Conservation (phyloP, 2,329 filamentous ascomycete species). For the Epichloe brachyelytri region DNA sequence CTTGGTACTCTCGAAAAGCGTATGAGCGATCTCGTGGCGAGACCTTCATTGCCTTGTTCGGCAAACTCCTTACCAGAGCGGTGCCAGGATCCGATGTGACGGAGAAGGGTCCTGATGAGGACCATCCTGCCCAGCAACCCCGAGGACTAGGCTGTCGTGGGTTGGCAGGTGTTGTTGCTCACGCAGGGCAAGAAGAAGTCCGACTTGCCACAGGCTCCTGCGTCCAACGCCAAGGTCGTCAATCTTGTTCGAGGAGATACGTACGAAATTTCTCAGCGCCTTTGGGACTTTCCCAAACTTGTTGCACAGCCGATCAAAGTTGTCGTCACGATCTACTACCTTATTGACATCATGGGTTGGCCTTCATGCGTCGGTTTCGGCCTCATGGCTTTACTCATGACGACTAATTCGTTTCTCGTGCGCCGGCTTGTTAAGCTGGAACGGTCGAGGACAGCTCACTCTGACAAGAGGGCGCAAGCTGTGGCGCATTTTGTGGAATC, state of each 20-base stretch:
- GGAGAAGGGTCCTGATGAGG: slow-evolving; percentile 19
- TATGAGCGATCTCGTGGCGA: slow-evolving; percentile 80
- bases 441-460: slow-evolving; percentile 55
- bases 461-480: slow-evolving; percentile 66
- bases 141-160: slow-evolving; percentile 8
- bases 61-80: slow-evolving; percentile 25
- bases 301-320: slow-evolving; percentile 65
- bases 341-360: slow-evolving; percentile 66
- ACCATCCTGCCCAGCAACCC: slow-evolving; percentile 1
- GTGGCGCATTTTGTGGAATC: slow-evolving; percentile 80
- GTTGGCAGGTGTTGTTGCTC: slow-evolving; percentile 10
- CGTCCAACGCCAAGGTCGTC: slow-evolving; percentile 81
- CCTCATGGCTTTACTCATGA: slow-evolving; percentile 55
- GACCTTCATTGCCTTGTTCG: slow-evolving; percentile 25
- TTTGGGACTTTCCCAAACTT: slow-evolving; percentile 76
- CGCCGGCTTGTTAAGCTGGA: slow-evolving; percentile 56
- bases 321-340: slow-evolving; percentile 49
- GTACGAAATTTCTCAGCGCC: slow-evolving; percentile 69
- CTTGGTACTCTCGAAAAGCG: slow-evolving; percentile 73
- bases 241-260: slow-evolving; percentile 76
- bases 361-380: slow-evolving; percentile 62
- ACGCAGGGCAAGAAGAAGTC: slow-evolving; percentile 8
- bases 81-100: slow-evolving; percentile 26
- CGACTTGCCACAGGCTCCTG: slow-evolving; percentile 32
- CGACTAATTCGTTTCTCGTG: slow-evolving; percentile 56